Base-by-base conservation (phyloP, 805 yeast genomes). In the Maudiozyma pseudohumilis region DNA sequence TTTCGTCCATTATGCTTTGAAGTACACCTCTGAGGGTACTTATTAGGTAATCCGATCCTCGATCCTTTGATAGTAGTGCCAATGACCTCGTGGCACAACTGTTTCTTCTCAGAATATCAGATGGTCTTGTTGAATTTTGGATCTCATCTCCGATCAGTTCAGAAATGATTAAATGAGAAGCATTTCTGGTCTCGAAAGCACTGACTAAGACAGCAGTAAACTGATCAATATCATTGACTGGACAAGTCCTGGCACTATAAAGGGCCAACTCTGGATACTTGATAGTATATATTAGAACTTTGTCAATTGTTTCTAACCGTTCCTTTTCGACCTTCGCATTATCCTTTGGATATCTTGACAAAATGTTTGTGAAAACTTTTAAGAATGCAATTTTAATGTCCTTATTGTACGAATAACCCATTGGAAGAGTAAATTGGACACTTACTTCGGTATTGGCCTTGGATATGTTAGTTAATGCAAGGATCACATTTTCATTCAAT, bases 71-170 rank as follows among this genome's bases (percentile, higher is more conserved):
- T 47, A 78, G 76, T 12, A 81, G 64, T 0, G 88, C 78, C 36
- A 85, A 65, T 36, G 85, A 67, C 48, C 87, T 71, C 0, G 95
- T 85, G 23, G 92, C 82, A 26, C 85, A 80, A 36, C 88, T 78
- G 55, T 86, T 86, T 38, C 92, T 70, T 49, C 95, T 69, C 48
- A 86, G 66, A 22, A 86, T 74, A 51, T 83, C 92, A 22, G 82
- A 74, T 15, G 82, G 72, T 41, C 80, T 71, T 1, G 72, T 59
- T 0, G 83, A 75, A 21, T 61, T 65, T 35, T 63, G 53, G 17
- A 86, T 79, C 53, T 85, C 95, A 40, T 73, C 74, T 20, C 63
- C 64, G 15, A 85, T 64, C 33, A 82, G 59, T 8, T 70, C 66
- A 2, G 70, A 56, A 29, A 84, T 75, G 18, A 82, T 56, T 10